Percentiles rank a stretch among this genome's conserved stretches.
Conservation (phyloP, 805 yeast genomes). For the Danielia oregonensis region DNA sequence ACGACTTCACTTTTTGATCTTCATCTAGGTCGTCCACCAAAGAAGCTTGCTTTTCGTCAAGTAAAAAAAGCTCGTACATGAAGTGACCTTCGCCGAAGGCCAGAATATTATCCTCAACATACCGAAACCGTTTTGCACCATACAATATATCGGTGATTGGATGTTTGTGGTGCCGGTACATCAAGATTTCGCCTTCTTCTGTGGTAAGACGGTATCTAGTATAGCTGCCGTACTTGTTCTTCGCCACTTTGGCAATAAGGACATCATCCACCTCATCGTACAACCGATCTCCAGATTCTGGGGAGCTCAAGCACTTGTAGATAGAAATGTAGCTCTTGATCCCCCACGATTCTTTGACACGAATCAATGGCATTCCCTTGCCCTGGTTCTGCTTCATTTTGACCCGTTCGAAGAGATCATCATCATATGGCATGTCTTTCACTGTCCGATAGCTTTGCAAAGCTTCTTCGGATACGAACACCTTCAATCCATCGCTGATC, state of each 20-base stretch:
- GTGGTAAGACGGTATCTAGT: conserved; percentile 9
- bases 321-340: conserved; percentile 6
- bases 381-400: neutral
- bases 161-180: conserved; percentile 7
- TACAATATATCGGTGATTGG: conserved; percentile 9
- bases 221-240: conserved; percentile 7
- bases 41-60: neutral
- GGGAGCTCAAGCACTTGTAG: conserved; percentile 8
- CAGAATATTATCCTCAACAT: neutral
- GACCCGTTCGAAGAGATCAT: too few species aligned
- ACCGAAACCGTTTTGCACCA: conserved; percentile 1
- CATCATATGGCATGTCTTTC: too few species aligned
- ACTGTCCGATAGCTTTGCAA: too few species aligned
- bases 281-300: conserved; percentile 10
- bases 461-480: too few species aligned
- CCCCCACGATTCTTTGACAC: neutral
- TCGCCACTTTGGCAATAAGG: conserved; percentile 8
- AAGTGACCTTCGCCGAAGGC: neutral
- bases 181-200: conserved; percentile 4
- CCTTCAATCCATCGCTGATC: too few species aligned
- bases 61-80: neutral
- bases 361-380: neutral
- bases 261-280: conserved; percentile 9
- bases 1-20: neutral
- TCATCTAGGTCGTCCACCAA: neutral